Conservation (phyloP, 129 eudicot species). For the Helichrysum umbraculigerum region DNA sequence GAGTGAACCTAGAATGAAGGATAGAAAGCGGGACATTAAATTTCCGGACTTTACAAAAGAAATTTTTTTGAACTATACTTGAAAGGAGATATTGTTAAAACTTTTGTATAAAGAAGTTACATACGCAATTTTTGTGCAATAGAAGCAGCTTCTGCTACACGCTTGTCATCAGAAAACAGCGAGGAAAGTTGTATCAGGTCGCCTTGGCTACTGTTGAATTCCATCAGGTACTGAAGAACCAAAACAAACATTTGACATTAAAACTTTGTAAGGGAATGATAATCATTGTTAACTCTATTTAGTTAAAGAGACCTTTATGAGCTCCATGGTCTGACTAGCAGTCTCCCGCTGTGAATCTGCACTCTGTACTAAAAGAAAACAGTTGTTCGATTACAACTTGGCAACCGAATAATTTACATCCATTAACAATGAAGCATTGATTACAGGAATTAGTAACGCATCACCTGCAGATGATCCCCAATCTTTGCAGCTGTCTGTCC, state of each 20-base stretch:
- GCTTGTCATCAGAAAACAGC: conserved; percentile 90
- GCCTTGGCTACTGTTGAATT: conserved; percentile 81
- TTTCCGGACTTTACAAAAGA: conserved; percentile 4
- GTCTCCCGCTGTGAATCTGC: conserved; percentile 97
- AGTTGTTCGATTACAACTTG: conserved; percentile 1
- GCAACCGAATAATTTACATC: not conserved
- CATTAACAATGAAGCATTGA: conserved; percentile 3
- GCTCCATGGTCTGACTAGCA: conserved; percentile 94
- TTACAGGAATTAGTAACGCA: conserved; percentile 5
- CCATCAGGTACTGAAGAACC: conserved; percentile 75
- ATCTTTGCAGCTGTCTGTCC: conserved; percentile 99
- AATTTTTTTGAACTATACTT: not conserved
- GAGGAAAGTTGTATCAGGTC: conserved; percentile 82
- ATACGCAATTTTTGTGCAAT: conserved; percentile 92
- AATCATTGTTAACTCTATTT: not conserved
- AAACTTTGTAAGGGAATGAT: conserved; percentile 9
- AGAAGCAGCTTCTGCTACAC: conserved; percentile 95
- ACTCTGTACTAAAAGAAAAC: conserved; percentile 51
- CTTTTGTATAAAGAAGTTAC: conserved; percentile 29
- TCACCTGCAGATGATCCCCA: conserved; percentile 97
- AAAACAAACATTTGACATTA: conserved; percentile 24
- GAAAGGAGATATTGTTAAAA: not conserved
- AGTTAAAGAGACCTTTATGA: conserved; percentile 66
- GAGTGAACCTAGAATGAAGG: conserved; percentile 61
- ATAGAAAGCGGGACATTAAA: conserved; percentile 5